Evolutionary conservation across 805 yeast genomes (phyloP).

Genomic region (Hermanozyma aechmeae): DNA sequence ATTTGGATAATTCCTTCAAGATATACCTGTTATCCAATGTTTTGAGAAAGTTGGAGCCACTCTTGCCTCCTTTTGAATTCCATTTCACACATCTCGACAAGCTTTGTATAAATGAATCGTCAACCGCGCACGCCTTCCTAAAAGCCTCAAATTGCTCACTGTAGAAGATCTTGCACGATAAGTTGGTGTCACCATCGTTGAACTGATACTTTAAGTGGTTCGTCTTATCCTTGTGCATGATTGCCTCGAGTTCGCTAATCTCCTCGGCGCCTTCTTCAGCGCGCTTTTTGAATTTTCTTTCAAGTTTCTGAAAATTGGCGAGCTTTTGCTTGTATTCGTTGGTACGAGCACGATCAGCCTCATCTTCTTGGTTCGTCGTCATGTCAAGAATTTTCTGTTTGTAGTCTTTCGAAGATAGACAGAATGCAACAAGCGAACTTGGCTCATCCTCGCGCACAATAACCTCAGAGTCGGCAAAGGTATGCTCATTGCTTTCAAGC

Average conservation of each 20-base stretch:
- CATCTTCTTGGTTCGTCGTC: slow-evolving; percentile 8
- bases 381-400: slow-evolving; percentile 46
- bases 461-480: slow-evolving; percentile 89
- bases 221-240: slow-evolving; percentile 74
- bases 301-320: slow-evolving; percentile 29
- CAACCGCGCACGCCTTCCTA: slow-evolving; percentile 71
- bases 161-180: slow-evolving; percentile 90
- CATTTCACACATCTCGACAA: slow-evolving; percentile 88
- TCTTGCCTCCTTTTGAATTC: slow-evolving; percentile 95
- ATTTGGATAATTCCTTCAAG: slow-evolving; percentile 77
- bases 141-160: slow-evolving; percentile 96
- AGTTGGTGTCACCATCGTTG: slow-evolving; percentile 70
- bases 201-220: slow-evolving; percentile 90
- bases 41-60: slow-evolving; percentile 89
- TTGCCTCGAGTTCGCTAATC: slow-evolving; percentile 42
- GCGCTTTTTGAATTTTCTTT: slow-evolving; percentile 29
- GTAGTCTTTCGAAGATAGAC: slow-evolving; percentile 80
- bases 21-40: slow-evolving; percentile 86
- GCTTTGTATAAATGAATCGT: slow-evolving; percentile 74
- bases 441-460: slow-evolving; percentile 96
- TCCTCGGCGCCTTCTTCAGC: slow-evolving; percentile 13
- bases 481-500: slow-evolving; percentile 69
- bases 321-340: slow-evolving; percentile 25
- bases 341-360: slow-evolving; percentile 5
- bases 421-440: slow-evolving; percentile 86